A percentile compares a stretch with the other conserved stretches of the same genome.
These are phyloP conservation scores for Phytophthora meadii DNA, from an alignment of 352 stramenopile genomes.

Conservation along the genomic window DNA sequence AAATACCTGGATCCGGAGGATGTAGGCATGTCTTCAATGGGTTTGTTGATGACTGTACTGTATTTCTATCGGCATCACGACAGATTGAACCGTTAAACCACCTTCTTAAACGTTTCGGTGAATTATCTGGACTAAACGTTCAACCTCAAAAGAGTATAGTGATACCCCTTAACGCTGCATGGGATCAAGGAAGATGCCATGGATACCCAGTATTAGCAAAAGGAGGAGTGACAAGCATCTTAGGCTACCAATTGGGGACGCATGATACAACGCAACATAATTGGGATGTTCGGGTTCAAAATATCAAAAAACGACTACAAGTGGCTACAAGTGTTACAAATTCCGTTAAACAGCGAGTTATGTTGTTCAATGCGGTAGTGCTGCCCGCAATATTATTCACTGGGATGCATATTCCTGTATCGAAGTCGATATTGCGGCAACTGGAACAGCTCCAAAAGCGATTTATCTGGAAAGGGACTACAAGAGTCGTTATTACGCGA, in stretches of 20 bases:
- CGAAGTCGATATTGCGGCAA: not conserved
- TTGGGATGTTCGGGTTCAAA: conserved; percentile 4
- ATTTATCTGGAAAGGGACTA: conserved; percentile 14
- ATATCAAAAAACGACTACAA: conserved; percentile 1
- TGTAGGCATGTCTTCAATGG: not conserved
- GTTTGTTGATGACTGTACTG: conserved; percentile 12
- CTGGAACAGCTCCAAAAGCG: conserved; percentile 12
- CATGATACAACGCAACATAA: not conserved
- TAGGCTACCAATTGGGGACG: conserved; percentile 7
- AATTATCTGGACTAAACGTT: conserved; percentile 4
- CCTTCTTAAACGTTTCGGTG: not conserved
- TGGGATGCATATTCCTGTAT: conserved; percentile 3
- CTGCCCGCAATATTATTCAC: conserved; percentile 11
- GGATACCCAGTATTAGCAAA: conserved; percentile 6
- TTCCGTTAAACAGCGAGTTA: conserved; percentile 4
- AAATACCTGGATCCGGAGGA: not conserved
- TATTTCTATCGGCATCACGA: not conserved
- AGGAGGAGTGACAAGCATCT: not conserved
- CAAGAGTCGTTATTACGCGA: too few species aligned
- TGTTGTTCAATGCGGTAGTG: conserved; percentile 8
- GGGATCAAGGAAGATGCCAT: not conserved
- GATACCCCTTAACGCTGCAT: conserved; percentile 1
- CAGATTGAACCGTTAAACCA: not conserved
- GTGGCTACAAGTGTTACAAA: not conserved
- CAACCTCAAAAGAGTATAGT: conserved; percentile 8